Base-by-base conservation (phyloP, 805 yeast genomes). In the Saturnispora saitoi region DNA sequence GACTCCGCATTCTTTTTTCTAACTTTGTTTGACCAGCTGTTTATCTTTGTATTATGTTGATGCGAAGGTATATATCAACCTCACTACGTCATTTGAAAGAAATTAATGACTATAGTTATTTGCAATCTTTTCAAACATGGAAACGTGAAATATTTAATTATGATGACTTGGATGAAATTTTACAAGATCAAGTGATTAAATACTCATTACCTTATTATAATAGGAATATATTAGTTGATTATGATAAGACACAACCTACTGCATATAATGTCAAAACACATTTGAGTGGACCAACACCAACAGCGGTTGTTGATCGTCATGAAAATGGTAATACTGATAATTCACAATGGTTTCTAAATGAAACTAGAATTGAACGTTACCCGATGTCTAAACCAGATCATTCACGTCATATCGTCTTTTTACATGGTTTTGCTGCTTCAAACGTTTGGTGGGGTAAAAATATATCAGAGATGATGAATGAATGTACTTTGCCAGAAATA, bases 361-460 rank as follows among this genome's bases (percentile, higher is more conserved):
- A 65, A 39, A 51, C 63, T 2, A 48, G 62, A 32, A 50, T 59
- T 8, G 61, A 59, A 30, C 58, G 59, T 38, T 46, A 43, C 15
- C 37, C 17, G 45, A 41, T 15, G 17, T 40, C n/a, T 24, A 29
- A n/a, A 40, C 38, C 7, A 11, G 48, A 17, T 20, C 48, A 8
- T 11, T 42, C 45, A 5, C 54, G 52, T 1, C 74, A 76, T 57
- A 52, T 77, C 20, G 81, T 76, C 3, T 70, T 77, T 63, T 48
- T 77, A 19, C 83, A 77, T 56, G 83, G 83, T 0, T 77, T 74
- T 59, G 82, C 78, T 0, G 80, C 82, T 1, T 69, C 78, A 0
- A 59, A 69, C 15, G 81, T 81, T 2, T 76, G 80, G 62, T 77
- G 75, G 66, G 78, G 78, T 30, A 67, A 79, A 45, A 77, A 77